Base-by-base conservation (phyloP, 306 rosid genomes). In the Vigna unguiculata region DNA sequence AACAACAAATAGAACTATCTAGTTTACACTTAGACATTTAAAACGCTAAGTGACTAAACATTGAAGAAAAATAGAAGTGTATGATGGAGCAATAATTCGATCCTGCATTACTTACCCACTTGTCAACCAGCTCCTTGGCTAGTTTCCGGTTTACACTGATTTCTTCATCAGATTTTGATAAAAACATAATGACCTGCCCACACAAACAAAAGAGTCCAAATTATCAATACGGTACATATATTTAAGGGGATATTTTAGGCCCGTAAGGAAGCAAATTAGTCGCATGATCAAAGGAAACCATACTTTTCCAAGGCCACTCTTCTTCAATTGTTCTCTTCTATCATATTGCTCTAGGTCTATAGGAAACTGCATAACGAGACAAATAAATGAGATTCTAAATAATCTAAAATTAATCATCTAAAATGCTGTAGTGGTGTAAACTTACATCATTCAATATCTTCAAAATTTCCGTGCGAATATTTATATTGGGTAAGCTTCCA, bases 241-340 rank as follows among this genome's bases (percentile, higher is more conserved):
- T 43, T 43, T 24, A 13, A 4, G n/a, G 4, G 51, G 51, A 15
- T 7, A 13, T 13, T 25, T 8, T 12, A 49, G 34, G 28, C 16
- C 54, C 36, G 55, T 15, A 15, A 73, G 45, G 19, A 80, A 34
- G 71, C 34, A 46, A 66, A 53, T 9, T 21, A 12, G 9, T 55
- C 34, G 65, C 62, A 57, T 38, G 30, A 41, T 65, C 7, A 72
- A 60, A 5, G 9, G 40, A 65, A 69, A 53, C 78, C 84, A 58
- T 80, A 93, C 98, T 96, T 91, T 94, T 72, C 98, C 98, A 67
- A 94, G 94, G 61, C 98, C 98, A 86, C 98, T 94, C 86, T 75
- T 87, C 90, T 91, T 94, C 93, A 94, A 88, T 80, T 94, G 97
- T 58, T 91, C 96, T 83, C 86, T 90, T 89, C 98, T 89, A 82